Evolutionary conservation across 2,329 filamentous ascomycete genomes (phyloP), one percentile per base, ranked within the genome.

Genomic region (Pyrenophora teres): DNA sequence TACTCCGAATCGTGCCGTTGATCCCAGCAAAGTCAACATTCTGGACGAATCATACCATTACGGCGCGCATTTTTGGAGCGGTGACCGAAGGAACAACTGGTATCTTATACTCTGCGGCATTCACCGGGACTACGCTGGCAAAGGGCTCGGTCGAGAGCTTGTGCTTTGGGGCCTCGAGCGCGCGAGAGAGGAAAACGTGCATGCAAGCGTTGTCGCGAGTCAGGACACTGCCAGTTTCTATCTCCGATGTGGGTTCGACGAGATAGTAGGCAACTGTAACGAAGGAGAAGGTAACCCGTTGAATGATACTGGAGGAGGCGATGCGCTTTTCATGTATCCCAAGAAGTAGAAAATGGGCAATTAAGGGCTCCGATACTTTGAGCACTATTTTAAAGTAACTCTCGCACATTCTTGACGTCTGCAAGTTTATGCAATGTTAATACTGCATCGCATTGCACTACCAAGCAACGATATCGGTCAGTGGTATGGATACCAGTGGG

Each of bases 221-320:
- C 58, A 70, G 4, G 72, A 69, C 1, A 78, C 71, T 16, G 74
- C 78, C 16, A 60, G 43, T 0, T 80, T 80, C 47, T 80, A 78
- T 50, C 50, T 65, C 19, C 61, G 56, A 9, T 68, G 65, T 49
- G 72, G 73, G 6, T 77, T 74, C 50, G 68, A 69, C 15, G 63
- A 69, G 39, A 40, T 62, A 6, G 63, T 70, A 2, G 73, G 72
- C 3, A 65, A 60, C 39, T 64, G 65, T 6, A 69, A 57, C n/a
- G 60, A 67, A 21, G 72, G 72, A 9, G 67, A 65, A 32, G 65
- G 56, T 6, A 73, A 72, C 57, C 69, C 68, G 10, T 38, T 75
- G 36, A 59, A 44, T 9, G 59, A 60, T 4, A 59, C 71, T 10
- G 56, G 50, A 36, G 72, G 72, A 2, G 73, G 72, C 0, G 54